Percentiles rank a stretch among this genome's conserved stretches.
These are phyloP conservation scores for Gilbertella persicaria DNA, from an alignment of 371 early-diverging fungal genomes.

Conservation along the genomic window DNA sequence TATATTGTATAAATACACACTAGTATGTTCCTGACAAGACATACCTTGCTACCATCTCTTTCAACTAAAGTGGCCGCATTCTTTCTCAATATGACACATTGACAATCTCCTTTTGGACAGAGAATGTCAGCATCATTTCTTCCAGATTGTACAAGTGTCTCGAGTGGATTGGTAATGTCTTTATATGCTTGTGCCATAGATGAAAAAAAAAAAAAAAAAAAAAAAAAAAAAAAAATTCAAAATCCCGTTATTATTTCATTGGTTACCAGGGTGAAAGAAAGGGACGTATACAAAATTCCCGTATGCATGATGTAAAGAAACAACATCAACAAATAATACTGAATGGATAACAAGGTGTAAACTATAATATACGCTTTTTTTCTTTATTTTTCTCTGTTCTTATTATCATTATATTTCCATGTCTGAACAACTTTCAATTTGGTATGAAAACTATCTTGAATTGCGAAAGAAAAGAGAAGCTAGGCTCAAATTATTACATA, in stretches of 20 bases:
- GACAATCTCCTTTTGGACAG: slow-evolving; percentile 44
- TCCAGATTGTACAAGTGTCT: slow-evolving; percentile 21
- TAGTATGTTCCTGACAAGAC: no score
- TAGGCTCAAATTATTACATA: slow-evolving; percentile 4
- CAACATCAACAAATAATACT: no score
- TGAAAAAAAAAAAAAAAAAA: neutral
- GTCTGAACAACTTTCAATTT: neutral
- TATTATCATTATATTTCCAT: neutral
- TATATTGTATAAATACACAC: neutral
- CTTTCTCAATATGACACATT: slow-evolving; percentile 40
- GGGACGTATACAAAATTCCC: neutral
- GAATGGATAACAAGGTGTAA: neutral
- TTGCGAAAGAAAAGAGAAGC: slow-evolving; percentile 14
- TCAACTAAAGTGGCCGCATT: slow-evolving; percentile 38
- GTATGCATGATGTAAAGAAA: no score
- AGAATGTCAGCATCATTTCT: slow-evolving; percentile 40
- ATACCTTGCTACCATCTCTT: slow-evolving; percentile 44
- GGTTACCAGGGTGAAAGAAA: neutral
- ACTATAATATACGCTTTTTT: neutral
- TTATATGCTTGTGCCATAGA: slow-evolving; percentile 24
- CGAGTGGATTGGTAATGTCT: slow-evolving; percentile 25
- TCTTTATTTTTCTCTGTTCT: neutral
- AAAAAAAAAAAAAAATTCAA: neutral
- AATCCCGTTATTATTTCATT: no score
- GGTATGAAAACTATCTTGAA: slow-evolving; percentile 12